Evolutionary conservation across 2,329 filamentous ascomycete genomes (phyloP), one percentile per base, ranked within the genome.

Genomic region (Hymenoscyphus albidus): DNA sequence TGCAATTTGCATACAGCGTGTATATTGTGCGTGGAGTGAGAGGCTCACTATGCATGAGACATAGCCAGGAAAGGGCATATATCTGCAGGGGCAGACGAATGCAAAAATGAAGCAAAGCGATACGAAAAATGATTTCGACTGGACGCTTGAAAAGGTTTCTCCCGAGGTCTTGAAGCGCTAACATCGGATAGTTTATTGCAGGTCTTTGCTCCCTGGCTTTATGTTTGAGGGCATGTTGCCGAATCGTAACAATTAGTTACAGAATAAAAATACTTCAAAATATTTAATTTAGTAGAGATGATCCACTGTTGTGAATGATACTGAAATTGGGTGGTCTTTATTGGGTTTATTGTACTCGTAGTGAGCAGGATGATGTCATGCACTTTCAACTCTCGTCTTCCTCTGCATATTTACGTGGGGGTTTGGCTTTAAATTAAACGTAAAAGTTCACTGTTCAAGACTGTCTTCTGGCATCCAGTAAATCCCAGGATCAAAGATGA

Each of bases 1-100:
- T 72, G 70, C 70, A 70, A 67, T 70, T 72, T 65, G 69, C 67
- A 67, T 65, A 68, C 69, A 56, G 71, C 71, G 66, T 74, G 72
- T 71, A 73, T 59, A 73, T 68, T 71, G 68, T 70, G 68, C 66
- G 67, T 55, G 64, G 62, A 67, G 62, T 65, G 63, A 65, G 18
- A 66, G 66, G 66, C 69, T 66, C 62, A 64, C 65, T 70, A 35
- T 35, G 69, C 18, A 61, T 60, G 58, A 51, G 63, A 63, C 62
- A 63, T 68, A 61, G 62, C 42, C 56, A 27, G 55, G 60, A 63
- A 61, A 57, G 59, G 44, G 58, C 39, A 61, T 62, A 32, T 62
- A 58, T 66, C 64, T 68, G 65, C 64, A 58, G 57, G 62, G 55
- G 60, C 62, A 64, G 58, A 64, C 44, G 54, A 62, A 57, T 57